Evolutionary conservation across 805 yeast genomes (phyloP).

Genomic region (Nakazawaea molendinolei): DNA sequence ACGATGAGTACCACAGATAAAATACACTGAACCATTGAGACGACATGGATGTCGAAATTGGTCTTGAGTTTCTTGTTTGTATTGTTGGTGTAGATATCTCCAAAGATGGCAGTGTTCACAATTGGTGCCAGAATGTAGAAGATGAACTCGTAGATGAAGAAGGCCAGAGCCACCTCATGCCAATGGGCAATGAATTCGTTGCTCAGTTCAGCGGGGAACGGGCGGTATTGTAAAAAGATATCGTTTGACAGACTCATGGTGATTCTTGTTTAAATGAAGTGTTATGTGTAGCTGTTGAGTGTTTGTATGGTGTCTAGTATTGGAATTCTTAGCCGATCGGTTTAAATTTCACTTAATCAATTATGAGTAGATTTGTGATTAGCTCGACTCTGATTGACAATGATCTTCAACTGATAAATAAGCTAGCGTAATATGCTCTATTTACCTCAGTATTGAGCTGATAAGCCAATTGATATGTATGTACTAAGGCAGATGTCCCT

Average conservation of each 20-base stretch:
- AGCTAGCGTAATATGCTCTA: too few relatives aligned
- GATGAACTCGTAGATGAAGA: conserved; percentile 51
- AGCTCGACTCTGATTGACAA: too few relatives aligned
- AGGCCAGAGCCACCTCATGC: conserved; percentile 67
- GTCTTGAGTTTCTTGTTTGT: conserved; percentile 38
- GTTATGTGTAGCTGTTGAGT: too few relatives aligned
- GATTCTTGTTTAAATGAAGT: too few relatives aligned
- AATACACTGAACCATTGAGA: conserved; percentile 78
- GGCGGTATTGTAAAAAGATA: conserved; percentile 35
- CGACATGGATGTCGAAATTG: conserved; percentile 88
- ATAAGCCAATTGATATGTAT: too few relatives aligned
- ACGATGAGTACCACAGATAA: conserved; percentile 51
- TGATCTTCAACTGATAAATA: too few relatives aligned
- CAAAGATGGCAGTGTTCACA: conserved; percentile 42
- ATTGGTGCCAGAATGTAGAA: conserved; percentile 43
- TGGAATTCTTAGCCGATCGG: too few relatives aligned
- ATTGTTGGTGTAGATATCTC: conserved; percentile 45
- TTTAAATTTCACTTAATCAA: too few relatives aligned
- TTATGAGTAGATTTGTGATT: too few relatives aligned
- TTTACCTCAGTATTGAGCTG: too few relatives aligned
- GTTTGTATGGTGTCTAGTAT: too few relatives aligned
- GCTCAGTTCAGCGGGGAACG: conserved; percentile 39
- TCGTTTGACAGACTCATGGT: conserved; percentile 30
- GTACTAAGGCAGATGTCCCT: too few relatives aligned
- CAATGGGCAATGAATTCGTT: conserved; percentile 45